Evolutionary conservation across 2,329 filamentous ascomycete species (phyloP), one percentile per base, ranked within the genome.

Genomic region (Ascochyta viciae-villosae): DNA sequence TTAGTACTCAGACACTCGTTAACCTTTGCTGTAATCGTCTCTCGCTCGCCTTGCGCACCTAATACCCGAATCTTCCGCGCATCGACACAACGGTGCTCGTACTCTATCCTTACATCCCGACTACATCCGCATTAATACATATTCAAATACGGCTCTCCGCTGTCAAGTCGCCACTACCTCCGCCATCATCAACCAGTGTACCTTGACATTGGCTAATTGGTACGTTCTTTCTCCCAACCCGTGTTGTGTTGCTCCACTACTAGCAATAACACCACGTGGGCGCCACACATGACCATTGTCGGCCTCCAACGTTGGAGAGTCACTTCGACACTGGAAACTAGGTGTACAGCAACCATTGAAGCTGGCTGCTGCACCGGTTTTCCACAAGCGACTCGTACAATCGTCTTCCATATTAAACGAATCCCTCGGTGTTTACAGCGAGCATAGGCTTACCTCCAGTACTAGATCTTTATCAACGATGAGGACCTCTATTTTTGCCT

Each of bases 401-500:
- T 19, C 19, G 42, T 34, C n/a, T 24, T 42, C 6, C 29, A 22
- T 34, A 26, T 33, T 3, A 24, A 38, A 55, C 42, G 24, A 42
- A 39, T 13, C n/a, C 26, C 9, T 47, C 31, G 16, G 31, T 39
- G 34, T n/a, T 44, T 39, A 29, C 23, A 37, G 26, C 7, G 43
- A 43, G 42, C 43, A 43, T 40, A 47, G n/a, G 59, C 66, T 69
- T 62, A 68, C 61, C 39, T 19, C 3, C 19, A 40, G 16, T 37
- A 16, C 35, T 42, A 66, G 62, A 51, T 57, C 46, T 50, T 35
- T 8, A 45, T 45, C 38, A 52, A 65, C 24, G 24, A 75, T 76
- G 73, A 74, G 60, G 65, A 51, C 67, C 34, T 53, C 71, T 16
- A 51, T 72, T 31, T 43, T 73, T 51, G 63, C 65, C 40, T 55